Base-by-base conservation (phyloP, 331 rosid genomes). In the Rosa hybrid region DNA sequence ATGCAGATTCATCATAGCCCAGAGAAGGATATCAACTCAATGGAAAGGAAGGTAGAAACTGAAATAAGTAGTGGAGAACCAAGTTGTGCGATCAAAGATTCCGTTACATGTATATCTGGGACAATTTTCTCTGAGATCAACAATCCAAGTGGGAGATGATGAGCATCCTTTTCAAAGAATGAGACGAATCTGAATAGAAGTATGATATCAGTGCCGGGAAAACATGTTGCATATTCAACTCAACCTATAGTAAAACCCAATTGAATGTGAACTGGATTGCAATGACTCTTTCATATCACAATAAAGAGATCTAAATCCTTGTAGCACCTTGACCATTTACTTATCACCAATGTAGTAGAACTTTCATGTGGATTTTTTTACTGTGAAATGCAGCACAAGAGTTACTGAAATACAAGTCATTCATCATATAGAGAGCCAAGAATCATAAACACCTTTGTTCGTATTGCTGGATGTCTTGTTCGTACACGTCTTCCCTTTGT, bases 1-100 rank as follows among this genome's bases (percentile, higher is more conserved):
- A 27, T 92, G 78, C 87, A 86, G 80, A 21, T 87, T 0, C 91
- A 90, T 0, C 84, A 84, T 71, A 82, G 78, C n/a, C 83, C 83
- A 0, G 91, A 86, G 25, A 63, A 77, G 8, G 65, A 12, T 27
- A 25, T 41, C 6, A 68, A 57, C 7, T n/a, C 45, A 20, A 1
- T 9, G 41, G 77, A 54, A 53, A 34, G 41, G 20, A 78, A n/a
- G 11, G 11, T 20, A 1, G 68, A 68, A 1, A 27, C 9, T 12
- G 9, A 50, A 21, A 8, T 54, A 13, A 56, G 34, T 1, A 25
- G 5, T 25, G 6, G 53, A 0, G 18, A 3, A 39, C 67, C 60
- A 2, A 44, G 45, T 18, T 2, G 17, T 25, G 4, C n/a, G 8
- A 0, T 17, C 2, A 16, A 77, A 1, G 45, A 50, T 25, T 78